These are phyloP conservation scores for Leccinum pachyderme DNA, from an alignment of 1,284 basidiomycete genomes.

Conservation along the genomic window DNA sequence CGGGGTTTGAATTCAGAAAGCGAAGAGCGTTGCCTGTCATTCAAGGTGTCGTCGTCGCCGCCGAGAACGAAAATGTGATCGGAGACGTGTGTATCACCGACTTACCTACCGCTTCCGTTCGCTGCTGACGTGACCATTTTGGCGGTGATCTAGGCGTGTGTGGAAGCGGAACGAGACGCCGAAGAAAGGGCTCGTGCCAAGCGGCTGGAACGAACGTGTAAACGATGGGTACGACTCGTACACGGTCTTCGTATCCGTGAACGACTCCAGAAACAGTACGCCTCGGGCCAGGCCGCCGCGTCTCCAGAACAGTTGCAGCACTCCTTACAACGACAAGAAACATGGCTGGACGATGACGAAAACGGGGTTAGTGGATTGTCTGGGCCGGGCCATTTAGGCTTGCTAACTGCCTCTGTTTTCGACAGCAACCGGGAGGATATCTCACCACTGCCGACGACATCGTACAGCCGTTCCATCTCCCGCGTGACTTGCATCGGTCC, in stretches of 20 bases:
- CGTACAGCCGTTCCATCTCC: constrained; percentile 67
- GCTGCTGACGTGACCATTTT: constrained; percentile 10
- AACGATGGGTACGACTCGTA: constrained; percentile 87
- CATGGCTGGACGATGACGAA: constrained; percentile 22
- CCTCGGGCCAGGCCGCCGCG: constrained; percentile 31
- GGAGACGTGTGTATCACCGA: constrained; percentile 60
- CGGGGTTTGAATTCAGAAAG: constrained; percentile 95
- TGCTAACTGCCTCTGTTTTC: not conserved
- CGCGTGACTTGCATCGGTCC: constrained; percentile 48
- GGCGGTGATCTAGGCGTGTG: constrained; percentile 63
- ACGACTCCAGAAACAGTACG: constrained; percentile 82
- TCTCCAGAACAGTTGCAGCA: constrained; percentile 6
- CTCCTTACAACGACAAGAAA: constrained; percentile 13
- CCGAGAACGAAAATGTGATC: constrained; percentile 74
- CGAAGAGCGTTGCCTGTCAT: constrained; percentile 83
- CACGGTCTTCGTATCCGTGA: constrained; percentile 86
- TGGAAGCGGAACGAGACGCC: constrained; percentile 76
- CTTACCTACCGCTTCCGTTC: constrained; percentile 1
- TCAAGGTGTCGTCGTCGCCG: constrained; percentile 84
- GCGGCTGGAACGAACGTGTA: constrained; percentile 78
- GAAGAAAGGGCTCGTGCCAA: constrained; percentile 78
- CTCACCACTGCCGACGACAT: constrained; percentile 70
- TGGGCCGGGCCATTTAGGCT: not conserved
- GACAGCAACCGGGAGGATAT: constrained; percentile 54
- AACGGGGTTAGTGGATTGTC: constrained; percentile 22